These are phyloP conservation scores for Bipolaris sorokiniana DNA, from an alignment of 2,329 filamentous ascomycete genomes.

Conservation along the genomic window DNA sequence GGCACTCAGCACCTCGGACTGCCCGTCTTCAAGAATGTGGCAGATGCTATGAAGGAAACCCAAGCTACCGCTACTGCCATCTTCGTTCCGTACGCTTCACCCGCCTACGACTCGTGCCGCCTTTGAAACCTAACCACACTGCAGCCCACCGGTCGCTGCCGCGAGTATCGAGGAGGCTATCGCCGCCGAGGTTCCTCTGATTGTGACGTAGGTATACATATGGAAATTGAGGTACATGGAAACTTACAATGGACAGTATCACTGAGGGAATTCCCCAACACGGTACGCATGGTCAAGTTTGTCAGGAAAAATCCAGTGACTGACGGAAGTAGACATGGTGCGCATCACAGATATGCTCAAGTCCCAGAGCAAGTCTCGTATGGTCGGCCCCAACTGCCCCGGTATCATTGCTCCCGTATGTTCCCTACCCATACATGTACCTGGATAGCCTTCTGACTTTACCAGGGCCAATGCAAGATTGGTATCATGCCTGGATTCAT, in stretches of 20 bases:
- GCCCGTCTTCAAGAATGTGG: constrained; percentile 90
- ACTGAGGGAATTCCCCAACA: constrained; percentile 98
- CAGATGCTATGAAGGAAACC: constrained; percentile 86
- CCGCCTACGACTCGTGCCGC: constrained; percentile 3
- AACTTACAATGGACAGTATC: constrained; percentile 62
- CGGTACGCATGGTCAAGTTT: constrained; percentile 62
- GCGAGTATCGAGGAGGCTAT: constrained; percentile 97
- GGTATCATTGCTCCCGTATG: constrained; percentile 84
- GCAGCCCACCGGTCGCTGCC: constrained; percentile 85
- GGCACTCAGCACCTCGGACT: constrained; percentile 86
- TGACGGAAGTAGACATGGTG: constrained; percentile 79
- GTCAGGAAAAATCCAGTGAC: not conserved
- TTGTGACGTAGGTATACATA: constrained; percentile 71
- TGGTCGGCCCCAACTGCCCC: constrained; percentile 97
- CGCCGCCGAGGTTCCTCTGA: constrained; percentile 87
- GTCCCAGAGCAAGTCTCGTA: constrained; percentile 93
- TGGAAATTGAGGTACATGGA: constrained; percentile 14
- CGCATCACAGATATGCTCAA: constrained; percentile 98
- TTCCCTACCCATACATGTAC: not conserved
- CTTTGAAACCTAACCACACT: constrained; percentile 35
- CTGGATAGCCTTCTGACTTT: constrained; percentile 21
- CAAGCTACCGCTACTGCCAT: constrained; percentile 91
- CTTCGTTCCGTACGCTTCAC: constrained; percentile 80
- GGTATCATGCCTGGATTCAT: constrained; percentile 99
- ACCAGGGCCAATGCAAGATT: constrained; percentile 94